A percentile compares a stretch with the other conserved stretches of the same genome.
phyloP scores from a whole-genome alignment of 371 early-diverging fungal genomes.

The Mortierella sp. region DNA sequence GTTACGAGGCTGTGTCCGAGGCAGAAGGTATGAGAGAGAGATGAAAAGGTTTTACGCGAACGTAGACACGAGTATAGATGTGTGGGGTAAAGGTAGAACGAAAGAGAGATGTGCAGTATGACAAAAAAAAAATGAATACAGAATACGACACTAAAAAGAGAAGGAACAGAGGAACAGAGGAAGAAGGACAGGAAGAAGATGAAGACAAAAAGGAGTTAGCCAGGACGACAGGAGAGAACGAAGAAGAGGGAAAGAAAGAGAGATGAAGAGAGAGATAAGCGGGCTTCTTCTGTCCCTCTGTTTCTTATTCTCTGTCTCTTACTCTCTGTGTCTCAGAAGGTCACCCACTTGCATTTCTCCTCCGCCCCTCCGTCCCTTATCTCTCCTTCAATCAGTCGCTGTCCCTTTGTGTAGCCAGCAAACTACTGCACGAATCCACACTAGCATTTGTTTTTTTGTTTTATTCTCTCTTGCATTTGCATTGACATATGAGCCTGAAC shows the following conservation, averaged over 20 bases:
- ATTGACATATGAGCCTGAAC: neutral
- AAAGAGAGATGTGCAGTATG: neutral
- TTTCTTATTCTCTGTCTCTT: neutral
- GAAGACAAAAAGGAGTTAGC: too few species aligned
- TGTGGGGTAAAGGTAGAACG: neutral
- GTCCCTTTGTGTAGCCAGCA: neutral
- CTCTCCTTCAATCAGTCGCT: neutral
- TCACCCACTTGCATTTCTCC: too few species aligned
- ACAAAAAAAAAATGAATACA: neutral
- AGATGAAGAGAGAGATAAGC: neutral
- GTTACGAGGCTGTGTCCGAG: neutral
- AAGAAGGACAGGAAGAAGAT: neutral
- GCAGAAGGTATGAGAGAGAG: neutral
- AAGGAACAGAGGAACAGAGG: neutral
- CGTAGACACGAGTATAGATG: neutral
- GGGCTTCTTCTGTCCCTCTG: too few species aligned
- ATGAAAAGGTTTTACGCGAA: neutral
- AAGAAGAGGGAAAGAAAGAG: conserved; percentile 3
- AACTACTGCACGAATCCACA: too few species aligned
- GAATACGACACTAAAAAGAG: neutral
- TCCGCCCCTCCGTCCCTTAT: neutral
- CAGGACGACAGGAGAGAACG: neutral
- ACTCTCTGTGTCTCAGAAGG: neutral
- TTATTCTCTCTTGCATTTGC: neutral
- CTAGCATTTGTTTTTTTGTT: neutral